Base-by-base conservation (phyloP, 371 early-diverging fungal species). In the Rhizomucor miehei region DNA sequence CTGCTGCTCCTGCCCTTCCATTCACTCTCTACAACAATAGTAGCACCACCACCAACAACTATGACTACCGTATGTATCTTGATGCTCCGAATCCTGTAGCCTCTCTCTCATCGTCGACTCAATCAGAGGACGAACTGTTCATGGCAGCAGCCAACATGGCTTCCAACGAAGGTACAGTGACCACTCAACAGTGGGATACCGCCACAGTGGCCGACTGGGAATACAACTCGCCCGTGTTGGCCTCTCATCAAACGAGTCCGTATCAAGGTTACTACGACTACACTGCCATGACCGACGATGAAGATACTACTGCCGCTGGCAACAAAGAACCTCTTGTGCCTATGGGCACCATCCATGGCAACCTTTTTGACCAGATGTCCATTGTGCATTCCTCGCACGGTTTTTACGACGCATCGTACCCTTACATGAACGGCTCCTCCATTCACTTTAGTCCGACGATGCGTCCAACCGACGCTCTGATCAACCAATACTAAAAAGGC, bases 381-480 rank as follows among this genome's bases (percentile, higher is more conserved):
- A 40, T 52, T n/a, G n/a, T n/a, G n/a, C n/a, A n/a, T 37, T 43
- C 57, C 25, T 38, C 51, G 13, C 20, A 48, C 24, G 40, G 44
- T 52, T 21, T 55, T 52, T 51, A 55, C 52, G 12, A 41, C 16
- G 12, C 41, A 17, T 51, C 38, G 45, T 40, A 19, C 44, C 39
- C 46, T 51, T 50, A 39, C 34, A 41, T 13, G 21, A 44, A 40
- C 23, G 51, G 16, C 40, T 40, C 41, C 45, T 20, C 19, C 25
- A 46, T 54, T 20, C 54, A 35, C 36, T 24, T 16, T 37, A 23
- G 14, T 43, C 51, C 36, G 57, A 59, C 59, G 23, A 59, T 59
- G 49, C 55, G 56, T 34, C 61, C 61, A 5, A 60, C 61, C 12
- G 61, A 60, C 39, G 61, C 61, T 25, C 51, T 60, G 25, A 60